Evolutionary conservation across 176 grass and related monocot species (phyloP).

Genomic region (Chloris gayana): DNA sequence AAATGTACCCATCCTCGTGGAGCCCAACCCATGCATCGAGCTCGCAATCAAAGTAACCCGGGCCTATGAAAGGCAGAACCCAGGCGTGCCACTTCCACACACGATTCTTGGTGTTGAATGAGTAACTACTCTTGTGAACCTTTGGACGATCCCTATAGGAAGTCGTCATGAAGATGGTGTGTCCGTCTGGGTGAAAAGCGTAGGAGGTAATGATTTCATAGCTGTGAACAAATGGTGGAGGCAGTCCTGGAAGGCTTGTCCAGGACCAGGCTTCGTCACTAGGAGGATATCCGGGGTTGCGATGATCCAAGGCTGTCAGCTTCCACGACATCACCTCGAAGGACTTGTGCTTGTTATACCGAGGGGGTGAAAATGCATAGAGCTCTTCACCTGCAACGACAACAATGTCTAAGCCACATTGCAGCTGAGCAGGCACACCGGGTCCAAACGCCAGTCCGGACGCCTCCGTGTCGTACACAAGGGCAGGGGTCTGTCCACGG

Average conservation of each 20-base stretch:
- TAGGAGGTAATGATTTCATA: background rate
- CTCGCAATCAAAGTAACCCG: constrained; percentile 13
- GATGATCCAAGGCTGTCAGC: no score
- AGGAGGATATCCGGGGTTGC: background rate
- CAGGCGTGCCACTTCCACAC: constrained; percentile 11
- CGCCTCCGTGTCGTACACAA: constrained; percentile 12
- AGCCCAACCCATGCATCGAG: constrained; percentile 28
- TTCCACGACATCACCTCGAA: constrained; percentile 20
- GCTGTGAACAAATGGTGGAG: background rate
- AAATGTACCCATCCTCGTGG: constrained; percentile 1
- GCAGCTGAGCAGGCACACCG: background rate
- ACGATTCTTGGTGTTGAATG: background rate
- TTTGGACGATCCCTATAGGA: no score
- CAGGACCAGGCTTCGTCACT: background rate
- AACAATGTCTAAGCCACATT: background rate
- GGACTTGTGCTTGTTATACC: background rate
- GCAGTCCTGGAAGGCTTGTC: background rate
- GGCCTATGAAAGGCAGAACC: constrained; percentile 6
- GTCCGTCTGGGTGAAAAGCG: constrained; percentile 2
- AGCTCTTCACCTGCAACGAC: background rate
- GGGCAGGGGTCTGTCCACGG: background rate
- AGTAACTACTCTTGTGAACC: background rate
- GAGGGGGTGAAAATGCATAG: background rate
- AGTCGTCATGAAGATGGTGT: constrained; percentile 26
- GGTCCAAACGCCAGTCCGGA: background rate